A percentile compares a stretch with the other conserved stretches of the same genome.
Conservation (phyloP, 306 rosid species). For the Cicer arietinum region DNA sequence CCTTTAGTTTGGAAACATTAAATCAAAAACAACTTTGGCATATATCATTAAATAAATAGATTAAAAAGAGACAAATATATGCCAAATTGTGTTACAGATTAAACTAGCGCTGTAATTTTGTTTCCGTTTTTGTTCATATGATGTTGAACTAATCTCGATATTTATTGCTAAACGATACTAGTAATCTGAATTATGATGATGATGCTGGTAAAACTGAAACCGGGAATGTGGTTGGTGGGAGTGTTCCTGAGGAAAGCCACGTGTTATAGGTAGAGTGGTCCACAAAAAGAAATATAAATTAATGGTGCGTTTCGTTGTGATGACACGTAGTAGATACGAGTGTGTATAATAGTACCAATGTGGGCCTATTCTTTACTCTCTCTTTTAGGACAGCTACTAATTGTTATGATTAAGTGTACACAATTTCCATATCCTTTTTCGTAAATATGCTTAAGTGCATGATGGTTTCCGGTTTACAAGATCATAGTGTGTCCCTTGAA, state of each 20-base stretch:
- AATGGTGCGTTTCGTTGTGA: conserved; percentile 33
- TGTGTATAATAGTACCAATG: neutral
- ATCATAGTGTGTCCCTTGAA: no score
- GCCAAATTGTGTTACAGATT: no score
- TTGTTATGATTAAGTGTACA: no score
- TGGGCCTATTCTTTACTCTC: conserved; percentile 15
- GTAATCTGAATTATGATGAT: conserved; percentile 6
- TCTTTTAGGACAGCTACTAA: conserved; percentile 5
- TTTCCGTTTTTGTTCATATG: no score
- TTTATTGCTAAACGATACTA: neutral
- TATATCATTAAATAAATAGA: no score
- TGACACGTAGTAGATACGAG: conserved; percentile 51
- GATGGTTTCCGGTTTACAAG: no score
- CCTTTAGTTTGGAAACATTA: no score
- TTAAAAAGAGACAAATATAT: no score
- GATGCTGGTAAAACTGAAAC: conserved; percentile 25
- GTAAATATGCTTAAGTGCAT: no score
- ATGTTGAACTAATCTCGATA: neutral
- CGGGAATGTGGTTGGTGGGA: conserved; percentile 46
- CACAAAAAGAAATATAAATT: conserved; percentile 38
- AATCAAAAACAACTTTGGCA: no score
- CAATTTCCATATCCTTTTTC: no score
- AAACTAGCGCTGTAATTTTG: no score
- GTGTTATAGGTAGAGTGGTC: conserved; percentile 53
- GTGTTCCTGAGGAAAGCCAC: conserved; percentile 37